Conservation (phyloP, 2,329 filamentous ascomycete genomes). For the Ilyonectria sp. region DNA sequence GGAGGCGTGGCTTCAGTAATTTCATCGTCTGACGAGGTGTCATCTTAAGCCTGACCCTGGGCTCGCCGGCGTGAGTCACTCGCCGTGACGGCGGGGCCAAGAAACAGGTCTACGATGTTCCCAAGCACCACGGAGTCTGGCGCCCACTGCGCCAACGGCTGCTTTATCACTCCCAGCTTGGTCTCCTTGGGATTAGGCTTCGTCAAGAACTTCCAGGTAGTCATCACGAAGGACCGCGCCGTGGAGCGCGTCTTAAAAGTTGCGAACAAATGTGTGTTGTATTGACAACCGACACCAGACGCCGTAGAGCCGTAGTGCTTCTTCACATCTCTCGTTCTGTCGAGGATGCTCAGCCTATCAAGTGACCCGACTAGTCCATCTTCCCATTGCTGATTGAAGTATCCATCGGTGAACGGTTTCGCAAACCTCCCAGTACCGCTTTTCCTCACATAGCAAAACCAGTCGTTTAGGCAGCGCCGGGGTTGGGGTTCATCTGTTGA, state of each 20-base stretch:
- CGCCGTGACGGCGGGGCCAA: slow-evolving; percentile 27
- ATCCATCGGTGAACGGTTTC: slow-evolving; percentile 52
- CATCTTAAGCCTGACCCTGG: slow-evolving; percentile 14
- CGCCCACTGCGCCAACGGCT: background rate
- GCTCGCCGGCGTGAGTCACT: slow-evolving; percentile 42
- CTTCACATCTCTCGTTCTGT: slow-evolving; percentile 52
- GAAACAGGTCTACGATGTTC: slow-evolving; percentile 24
- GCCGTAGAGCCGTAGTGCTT: slow-evolving; percentile 57
- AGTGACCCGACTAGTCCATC: slow-evolving; percentile 56
- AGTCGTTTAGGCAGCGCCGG: slow-evolving; percentile 71
- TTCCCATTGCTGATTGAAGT: slow-evolving; percentile 52
- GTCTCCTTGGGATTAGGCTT: background rate
- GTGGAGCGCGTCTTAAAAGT: slow-evolving; percentile 18
- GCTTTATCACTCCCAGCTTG: background rate
- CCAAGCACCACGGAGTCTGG: slow-evolving; percentile 1
- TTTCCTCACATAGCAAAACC: slow-evolving; percentile 40
- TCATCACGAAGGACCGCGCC: slow-evolving; percentile 23
- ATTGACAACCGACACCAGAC: slow-evolving; percentile 61
- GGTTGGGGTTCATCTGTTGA: slow-evolving; percentile 88
- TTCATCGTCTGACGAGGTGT: slow-evolving; percentile 6
- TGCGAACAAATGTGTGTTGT: slow-evolving; percentile 55
- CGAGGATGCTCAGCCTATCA: slow-evolving; percentile 54
- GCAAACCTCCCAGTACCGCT: slow-evolving; percentile 50
- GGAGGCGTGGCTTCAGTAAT: background rate
- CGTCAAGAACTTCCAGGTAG: background rate